Conservation (phyloP, 75 land plant species). For the Sequoia sempervirens region DNA sequence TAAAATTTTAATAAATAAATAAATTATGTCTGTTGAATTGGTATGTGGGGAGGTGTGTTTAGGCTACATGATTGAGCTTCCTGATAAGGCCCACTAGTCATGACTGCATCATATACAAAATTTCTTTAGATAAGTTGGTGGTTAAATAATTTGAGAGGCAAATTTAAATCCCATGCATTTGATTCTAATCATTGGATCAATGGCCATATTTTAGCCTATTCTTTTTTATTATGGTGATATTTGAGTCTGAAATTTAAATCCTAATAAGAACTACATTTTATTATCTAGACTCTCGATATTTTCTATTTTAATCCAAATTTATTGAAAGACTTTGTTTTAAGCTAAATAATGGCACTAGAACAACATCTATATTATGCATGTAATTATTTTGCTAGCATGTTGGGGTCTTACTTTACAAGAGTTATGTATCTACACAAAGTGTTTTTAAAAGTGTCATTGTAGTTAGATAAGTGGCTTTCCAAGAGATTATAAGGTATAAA, state of each 20-base stretch:
- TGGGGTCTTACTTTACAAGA: conserved; percentile 35
- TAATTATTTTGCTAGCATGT: conserved; percentile 30
- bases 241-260: conserved; percentile 22
- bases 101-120: too few relatives aligned
- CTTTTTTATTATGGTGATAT: too few relatives aligned
- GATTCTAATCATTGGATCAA: too few relatives aligned
- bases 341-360: conserved; percentile 35
- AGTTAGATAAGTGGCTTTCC: conserved; percentile 23
- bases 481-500: conserved; percentile 24
- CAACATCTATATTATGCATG: conserved; percentile 54
- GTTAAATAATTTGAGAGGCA: too few relatives aligned
- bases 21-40: too few relatives aligned
- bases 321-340: conserved; percentile 31
- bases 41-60: too few relatives aligned
- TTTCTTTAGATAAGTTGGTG: too few relatives aligned
- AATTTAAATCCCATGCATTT: too few relatives aligned
- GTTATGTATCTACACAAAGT: conserved; percentile 50
- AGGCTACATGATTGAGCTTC: too few relatives aligned
- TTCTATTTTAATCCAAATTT: conserved; percentile 28
- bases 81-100: too few relatives aligned
- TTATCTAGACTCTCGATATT: conserved; percentile 31
- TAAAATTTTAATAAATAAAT: too few relatives aligned
- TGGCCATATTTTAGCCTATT: too few relatives aligned
- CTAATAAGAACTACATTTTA: conserved; percentile 32
- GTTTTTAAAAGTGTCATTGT: conserved; percentile 31